Evolutionary conservation across 441 rosid species (phyloP).

Genomic region (Metrosideros polymorpha): DNA sequence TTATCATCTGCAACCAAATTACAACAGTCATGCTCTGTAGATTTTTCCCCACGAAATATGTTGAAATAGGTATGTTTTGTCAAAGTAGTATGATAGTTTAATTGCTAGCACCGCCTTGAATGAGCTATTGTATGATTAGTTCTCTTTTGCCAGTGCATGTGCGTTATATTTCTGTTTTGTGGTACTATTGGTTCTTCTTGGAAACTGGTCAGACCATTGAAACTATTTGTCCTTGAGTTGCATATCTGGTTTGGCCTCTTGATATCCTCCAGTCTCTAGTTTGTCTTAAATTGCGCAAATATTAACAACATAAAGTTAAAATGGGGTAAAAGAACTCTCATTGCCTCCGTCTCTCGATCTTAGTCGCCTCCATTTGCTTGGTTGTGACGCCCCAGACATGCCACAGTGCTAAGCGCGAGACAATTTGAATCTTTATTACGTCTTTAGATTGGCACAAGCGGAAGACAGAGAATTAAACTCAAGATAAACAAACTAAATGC

Average conservation of each 20-base stretch:
- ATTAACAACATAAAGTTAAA: neutral
- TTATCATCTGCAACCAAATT: neutral
- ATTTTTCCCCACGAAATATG: neutral
- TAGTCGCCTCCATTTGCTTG: too few species aligned
- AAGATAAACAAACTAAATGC: too few species aligned
- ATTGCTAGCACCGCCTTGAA: neutral
- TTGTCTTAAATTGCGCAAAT: neutral
- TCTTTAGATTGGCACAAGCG: too few species aligned
- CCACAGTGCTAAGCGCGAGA: too few species aligned
- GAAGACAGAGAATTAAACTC: too few species aligned
- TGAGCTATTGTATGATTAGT: neutral
- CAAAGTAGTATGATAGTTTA: neutral
- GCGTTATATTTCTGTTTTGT: neutral
- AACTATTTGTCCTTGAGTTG: neutral
- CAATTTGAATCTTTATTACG: too few species aligned
- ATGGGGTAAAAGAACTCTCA: too few species aligned
- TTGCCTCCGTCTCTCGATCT: too few species aligned
- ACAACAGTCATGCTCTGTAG: neutral
- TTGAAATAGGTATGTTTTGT: neutral
- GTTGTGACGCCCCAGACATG: too few species aligned
- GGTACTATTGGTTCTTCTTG: neutral
- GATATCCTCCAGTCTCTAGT: neutral
- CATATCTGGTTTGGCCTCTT: neutral
- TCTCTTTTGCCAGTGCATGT: neutral
- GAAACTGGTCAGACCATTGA: neutral